Conservation (phyloP, 2,329 filamentous ascomycete species). For the Sclerotinia subarctica region DNA sequence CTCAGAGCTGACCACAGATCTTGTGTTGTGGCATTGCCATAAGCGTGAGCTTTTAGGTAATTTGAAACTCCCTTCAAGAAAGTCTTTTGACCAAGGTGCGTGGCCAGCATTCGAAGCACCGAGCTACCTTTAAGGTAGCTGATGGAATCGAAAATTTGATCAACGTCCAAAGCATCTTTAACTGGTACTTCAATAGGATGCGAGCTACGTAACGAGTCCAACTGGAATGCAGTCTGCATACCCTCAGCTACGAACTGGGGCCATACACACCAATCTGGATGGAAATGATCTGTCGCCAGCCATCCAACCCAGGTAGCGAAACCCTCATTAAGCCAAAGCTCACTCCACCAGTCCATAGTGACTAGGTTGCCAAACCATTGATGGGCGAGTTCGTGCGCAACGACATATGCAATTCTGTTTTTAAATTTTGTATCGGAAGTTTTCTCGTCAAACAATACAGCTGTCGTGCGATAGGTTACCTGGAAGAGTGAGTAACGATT, state of each 20-base stretch:
- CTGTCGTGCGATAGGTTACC: slow-evolving; percentile 92
- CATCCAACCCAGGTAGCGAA: slow-evolving; percentile 99
- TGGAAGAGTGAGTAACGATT: neutral
- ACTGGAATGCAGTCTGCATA: slow-evolving; percentile 84
- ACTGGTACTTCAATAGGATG: slow-evolving; percentile 97
- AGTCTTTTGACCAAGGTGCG: slow-evolving; percentile 79
- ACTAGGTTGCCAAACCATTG: slow-evolving; percentile 96
- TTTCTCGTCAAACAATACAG: slow-evolving; percentile 92
- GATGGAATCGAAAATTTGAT: slow-evolving; percentile 97
- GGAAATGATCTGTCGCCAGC: slow-evolving; percentile 71
- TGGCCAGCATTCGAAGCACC: slow-evolving; percentile 92
- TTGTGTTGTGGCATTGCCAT: slow-evolving; percentile 85
- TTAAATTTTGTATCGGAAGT: slow-evolving; percentile 87
- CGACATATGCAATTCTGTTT: slow-evolving; percentile 92
- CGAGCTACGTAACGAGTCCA: slow-evolving; percentile 86
- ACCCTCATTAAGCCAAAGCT: slow-evolving; percentile 91
- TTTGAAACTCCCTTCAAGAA: slow-evolving; percentile 88
- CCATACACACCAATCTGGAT: slow-evolving; percentile 98
- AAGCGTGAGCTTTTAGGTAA: slow-evolving; percentile 85
- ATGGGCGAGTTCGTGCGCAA: slow-evolving; percentile 95
- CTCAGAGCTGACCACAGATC: slow-evolving; percentile 88
- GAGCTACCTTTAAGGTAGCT: slow-evolving; percentile 96
- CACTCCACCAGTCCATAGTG: slow-evolving; percentile 96
- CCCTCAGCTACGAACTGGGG: slow-evolving; percentile 94
- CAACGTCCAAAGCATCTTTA: slow-evolving; percentile 87